Evolutionary conservation across 2,329 filamentous ascomycete species (phyloP).

Genomic region (Cladophialophora chaetospira): DNA sequence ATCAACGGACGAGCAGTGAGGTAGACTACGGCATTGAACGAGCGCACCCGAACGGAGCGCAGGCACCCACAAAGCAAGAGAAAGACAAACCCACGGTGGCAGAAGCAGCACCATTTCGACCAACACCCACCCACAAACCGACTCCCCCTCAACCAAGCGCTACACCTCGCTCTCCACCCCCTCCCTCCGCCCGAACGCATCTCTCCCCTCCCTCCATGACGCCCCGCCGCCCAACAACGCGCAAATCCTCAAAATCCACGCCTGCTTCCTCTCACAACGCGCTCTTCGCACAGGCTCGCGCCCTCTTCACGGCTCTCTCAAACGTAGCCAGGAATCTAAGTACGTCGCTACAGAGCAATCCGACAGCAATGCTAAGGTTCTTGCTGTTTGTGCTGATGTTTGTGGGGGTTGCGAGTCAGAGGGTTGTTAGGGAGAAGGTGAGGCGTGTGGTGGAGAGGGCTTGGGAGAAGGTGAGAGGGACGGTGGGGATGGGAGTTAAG

Average conservation of each 20-base stretch:
- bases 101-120: constrained; percentile 3
- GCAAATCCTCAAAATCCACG: constrained; percentile 19
- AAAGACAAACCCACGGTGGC: not conserved
- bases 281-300: constrained; percentile 46
- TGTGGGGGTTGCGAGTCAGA: constrained; percentile 72
- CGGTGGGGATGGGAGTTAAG: constrained; percentile 94
- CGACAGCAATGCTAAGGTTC: constrained; percentile 60
- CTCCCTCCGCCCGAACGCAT: constrained; percentile 14
- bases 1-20: constrained; percentile 63
- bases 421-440: constrained; percentile 73
- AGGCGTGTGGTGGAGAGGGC: constrained; percentile 66
- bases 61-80: constrained; percentile 24
- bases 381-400: constrained; percentile 80
- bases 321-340: constrained; percentile 54
- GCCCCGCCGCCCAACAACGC: constrained; percentile 15
- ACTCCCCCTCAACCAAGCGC: constrained; percentile 16
- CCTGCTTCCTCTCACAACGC: constrained; percentile 33
- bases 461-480: constrained; percentile 80
- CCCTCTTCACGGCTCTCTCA: constrained; percentile 51
- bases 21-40: constrained; percentile 70
- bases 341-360: constrained; percentile 56
- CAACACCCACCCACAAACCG: constrained; percentile 17
- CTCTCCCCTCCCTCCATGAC: constrained; percentile 28
- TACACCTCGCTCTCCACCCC: constrained; percentile 17
- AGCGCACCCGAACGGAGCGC: constrained; percentile 45